Evolutionary conservation across 129 eudicot genomes (phyloP).

Genomic region (Saposhnikovia divaricata): DNA sequence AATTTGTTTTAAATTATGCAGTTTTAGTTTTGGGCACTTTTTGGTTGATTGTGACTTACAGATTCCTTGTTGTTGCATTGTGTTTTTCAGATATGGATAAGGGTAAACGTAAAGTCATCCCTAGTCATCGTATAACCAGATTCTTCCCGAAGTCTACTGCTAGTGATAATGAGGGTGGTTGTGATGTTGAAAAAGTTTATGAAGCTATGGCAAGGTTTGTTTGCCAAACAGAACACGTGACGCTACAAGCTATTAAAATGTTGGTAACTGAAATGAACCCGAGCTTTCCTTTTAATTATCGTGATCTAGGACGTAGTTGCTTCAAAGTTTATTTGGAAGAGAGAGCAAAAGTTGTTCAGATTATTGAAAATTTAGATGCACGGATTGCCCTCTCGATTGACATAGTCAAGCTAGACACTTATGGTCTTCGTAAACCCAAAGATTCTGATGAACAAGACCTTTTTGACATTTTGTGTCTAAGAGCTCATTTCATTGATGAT

Average conservation of each 20-base stretch:
- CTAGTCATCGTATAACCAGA: not conserved
- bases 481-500: constrained; percentile 28
- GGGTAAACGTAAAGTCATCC: not conserved
- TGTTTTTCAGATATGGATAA: not conserved
- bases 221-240: not conserved
- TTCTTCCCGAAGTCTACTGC: not conserved
- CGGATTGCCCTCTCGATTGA: constrained; percentile 20
- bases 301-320: constrained; percentile 8
- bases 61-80: not conserved
- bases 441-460: not conserved
- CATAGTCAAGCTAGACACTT: not conserved
- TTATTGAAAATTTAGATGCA: constrained; percentile 18
- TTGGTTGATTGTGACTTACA: not conserved
- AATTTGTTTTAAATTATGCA: too few species aligned
- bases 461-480: constrained; percentile 14
- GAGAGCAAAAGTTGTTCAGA: constrained; percentile 8
- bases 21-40: not conserved
- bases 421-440: not conserved
- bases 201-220: not conserved
- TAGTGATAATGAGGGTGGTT: not conserved
- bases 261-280: not conserved
- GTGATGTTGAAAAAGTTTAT: not conserved
- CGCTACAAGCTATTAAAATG: not conserved
- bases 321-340: constrained; percentile 23
- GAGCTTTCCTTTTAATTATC: not conserved